Conservation (phyloP, 257 asterid species). For the Plantago elongata region DNA sequence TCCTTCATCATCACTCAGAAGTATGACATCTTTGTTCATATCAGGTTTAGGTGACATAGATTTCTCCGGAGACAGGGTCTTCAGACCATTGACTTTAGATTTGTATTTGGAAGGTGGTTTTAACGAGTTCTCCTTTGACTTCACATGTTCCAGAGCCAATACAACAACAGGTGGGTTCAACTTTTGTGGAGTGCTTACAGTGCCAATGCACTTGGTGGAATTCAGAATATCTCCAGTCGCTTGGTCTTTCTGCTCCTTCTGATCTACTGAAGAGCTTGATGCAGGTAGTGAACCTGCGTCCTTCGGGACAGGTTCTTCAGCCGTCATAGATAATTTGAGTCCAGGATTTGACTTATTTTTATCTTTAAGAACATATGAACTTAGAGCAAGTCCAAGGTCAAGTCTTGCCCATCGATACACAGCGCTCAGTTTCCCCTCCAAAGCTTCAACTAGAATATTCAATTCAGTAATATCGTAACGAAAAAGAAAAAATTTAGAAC, state of each 20-base stretch:
- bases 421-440: conserved; percentile 96
- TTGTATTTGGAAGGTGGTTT: conserved; percentile 28
- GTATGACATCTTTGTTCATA: conserved; percentile 43
- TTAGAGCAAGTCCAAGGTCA: conserved; percentile 88
- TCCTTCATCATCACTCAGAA: conserved; percentile 71
- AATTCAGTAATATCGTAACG: conserved; percentile 79
- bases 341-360: conserved; percentile 31
- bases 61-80: conserved; percentile 20
- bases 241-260: conserved; percentile 35
- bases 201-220: conserved; percentile 22
- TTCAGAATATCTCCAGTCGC: conserved; percentile 27
- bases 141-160: conserved; percentile 44
- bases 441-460: conserved; percentile 84
- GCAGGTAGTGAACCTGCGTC: conserved; percentile 31
- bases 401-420: conserved; percentile 95
- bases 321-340: conserved; percentile 30
- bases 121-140: conserved; percentile 30
- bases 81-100: conserved; percentile 24
- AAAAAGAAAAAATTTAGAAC: conserved; percentile 85
- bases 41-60: conserved; percentile 30
- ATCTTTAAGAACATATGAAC: conserved; percentile 72
- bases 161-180: conserved; percentile 45
- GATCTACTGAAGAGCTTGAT: conserved; percentile 26
- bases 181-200: conserved; percentile 30
- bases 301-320: conserved; percentile 37